Evolutionary conservation across 2,329 filamentous ascomycete species (phyloP).

Genomic region (Alternaria panax): DNA sequence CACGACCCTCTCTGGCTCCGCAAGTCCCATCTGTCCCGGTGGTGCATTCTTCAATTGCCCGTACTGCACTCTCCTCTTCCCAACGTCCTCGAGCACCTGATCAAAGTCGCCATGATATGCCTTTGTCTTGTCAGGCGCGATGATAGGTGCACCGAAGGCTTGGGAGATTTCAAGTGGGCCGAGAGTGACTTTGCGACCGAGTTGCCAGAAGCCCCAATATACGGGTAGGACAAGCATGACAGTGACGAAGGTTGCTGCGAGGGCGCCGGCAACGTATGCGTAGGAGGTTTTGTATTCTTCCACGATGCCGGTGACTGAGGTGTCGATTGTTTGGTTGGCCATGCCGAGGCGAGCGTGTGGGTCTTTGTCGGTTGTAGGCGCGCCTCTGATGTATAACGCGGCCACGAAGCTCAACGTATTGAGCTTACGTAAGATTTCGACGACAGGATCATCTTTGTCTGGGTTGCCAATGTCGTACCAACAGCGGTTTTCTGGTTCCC

Average conservation of each 20-base stretch:
- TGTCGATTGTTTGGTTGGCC: slow-evolving; percentile 18
- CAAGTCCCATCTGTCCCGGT: slow-evolving; percentile 30
- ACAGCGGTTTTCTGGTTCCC: slow-evolving; percentile 18
- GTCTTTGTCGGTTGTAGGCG: slow-evolving; percentile 8
- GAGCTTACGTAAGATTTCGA: slow-evolving; percentile 32
- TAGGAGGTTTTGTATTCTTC: slow-evolving; percentile 27
- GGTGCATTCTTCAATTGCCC: slow-evolving; percentile 27
- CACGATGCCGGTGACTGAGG: slow-evolving; percentile 29
- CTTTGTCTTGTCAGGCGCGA: slow-evolving; percentile 24
- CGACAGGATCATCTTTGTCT: slow-evolving; percentile 27
- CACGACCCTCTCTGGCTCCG: slow-evolving; percentile 26
- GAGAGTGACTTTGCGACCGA: slow-evolving; percentile 46
- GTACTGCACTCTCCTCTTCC: slow-evolving; percentile 27
- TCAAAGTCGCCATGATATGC: slow-evolving; percentile 33
- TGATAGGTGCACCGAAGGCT: slow-evolving; percentile 41
- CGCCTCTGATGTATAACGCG: slow-evolving; percentile 25
- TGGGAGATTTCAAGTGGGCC: slow-evolving; percentile 48
- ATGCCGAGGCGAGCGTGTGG: slow-evolving; percentile 9
- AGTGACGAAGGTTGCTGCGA: slow-evolving; percentile 41
- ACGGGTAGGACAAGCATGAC: slow-evolving; percentile 43
- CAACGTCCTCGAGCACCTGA: slow-evolving; percentile 29
- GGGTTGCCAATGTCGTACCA: slow-evolving; percentile 26
- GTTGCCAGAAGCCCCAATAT: slow-evolving; percentile 49
- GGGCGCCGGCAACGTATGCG: slow-evolving; percentile 40
- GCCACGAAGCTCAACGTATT: slow-evolving; percentile 32